phyloP scores from a whole-genome alignment of 2,329 filamentous ascomycete genomes.

The Cladosporium sphaerospermum region DNA sequence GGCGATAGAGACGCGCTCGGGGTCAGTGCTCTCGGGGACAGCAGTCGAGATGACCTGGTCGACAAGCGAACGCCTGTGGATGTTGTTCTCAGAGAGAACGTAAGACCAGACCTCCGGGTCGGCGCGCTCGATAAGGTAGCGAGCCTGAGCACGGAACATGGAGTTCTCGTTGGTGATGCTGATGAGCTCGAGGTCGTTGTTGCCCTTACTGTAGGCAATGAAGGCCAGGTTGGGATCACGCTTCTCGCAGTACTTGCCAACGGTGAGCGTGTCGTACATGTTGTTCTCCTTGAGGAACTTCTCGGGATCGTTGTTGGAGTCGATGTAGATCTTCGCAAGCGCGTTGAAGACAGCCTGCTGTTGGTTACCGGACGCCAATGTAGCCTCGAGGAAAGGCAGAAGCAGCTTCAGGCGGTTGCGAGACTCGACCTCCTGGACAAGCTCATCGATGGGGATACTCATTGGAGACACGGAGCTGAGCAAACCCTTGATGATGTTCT shows the following conservation, averaged over 20 bases:
- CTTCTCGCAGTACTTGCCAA: constrained; percentile 99
- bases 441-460: constrained; percentile 86
- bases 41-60: constrained; percentile 96
- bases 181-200: constrained; percentile 95
- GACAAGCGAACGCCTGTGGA: constrained; percentile 85
- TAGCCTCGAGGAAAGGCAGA: constrained; percentile 90
- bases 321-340: constrained; percentile 98
- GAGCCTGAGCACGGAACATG: constrained; percentile 98
- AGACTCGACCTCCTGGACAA: constrained; percentile 90
- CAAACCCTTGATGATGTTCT: constrained; percentile 89
- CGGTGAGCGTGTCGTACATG: constrained; percentile 82
- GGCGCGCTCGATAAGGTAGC: constrained; percentile 85
- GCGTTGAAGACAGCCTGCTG: constrained; percentile 97
- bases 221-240: constrained; percentile 91
- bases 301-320: constrained; percentile 96
- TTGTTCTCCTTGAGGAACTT: constrained; percentile 97
- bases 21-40: constrained; percentile 78
- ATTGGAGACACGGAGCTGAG: constrained; percentile 76
- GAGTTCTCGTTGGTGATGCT: constrained; percentile 98
- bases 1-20: constrained; percentile 88
- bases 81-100: constrained; percentile 91
- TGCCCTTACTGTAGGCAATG: constrained; percentile 92
- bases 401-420: constrained; percentile 94
- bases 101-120: constrained; percentile 91
- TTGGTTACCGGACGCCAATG: constrained; percentile 81